A percentile compares a stretch with the other conserved stretches of the same genome.
Evolutionary conservation across 2,329 filamentous ascomycete genomes (phyloP).

Genomic region (Alternaria longipes): DNA sequence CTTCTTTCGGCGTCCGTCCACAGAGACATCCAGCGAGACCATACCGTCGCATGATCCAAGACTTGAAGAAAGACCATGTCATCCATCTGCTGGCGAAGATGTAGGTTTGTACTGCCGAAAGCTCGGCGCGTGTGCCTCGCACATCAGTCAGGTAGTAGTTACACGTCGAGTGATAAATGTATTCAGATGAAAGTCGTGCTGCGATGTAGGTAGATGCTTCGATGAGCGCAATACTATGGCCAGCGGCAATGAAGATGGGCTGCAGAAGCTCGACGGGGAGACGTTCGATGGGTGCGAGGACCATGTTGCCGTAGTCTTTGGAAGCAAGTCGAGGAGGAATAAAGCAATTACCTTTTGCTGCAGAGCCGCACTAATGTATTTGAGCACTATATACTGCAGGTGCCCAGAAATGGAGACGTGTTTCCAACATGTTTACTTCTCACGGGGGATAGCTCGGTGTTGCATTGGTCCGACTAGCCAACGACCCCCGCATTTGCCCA

Average conservation of each 20-base stretch:
- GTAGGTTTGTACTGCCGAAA: conserved; percentile 32
- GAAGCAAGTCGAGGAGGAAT: neutral
- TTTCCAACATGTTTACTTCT: neutral
- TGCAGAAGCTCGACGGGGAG: conserved; percentile 63
- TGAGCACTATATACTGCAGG: neutral
- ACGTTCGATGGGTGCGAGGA: conserved; percentile 50
- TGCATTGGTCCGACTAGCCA: conserved; percentile 1
- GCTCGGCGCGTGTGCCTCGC: conserved; percentile 20
- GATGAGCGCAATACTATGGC: conserved; percentile 55
- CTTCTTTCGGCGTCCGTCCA: conserved; percentile 21
- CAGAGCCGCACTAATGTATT: neutral
- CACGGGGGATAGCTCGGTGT: neutral
- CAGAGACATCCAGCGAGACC: conserved; percentile 40
- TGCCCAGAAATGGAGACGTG: neutral
- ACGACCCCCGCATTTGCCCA: conserved; percentile 2
- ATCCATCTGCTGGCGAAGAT: conserved; percentile 46
- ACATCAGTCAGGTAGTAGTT: conserved; percentile 31
- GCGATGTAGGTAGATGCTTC: conserved; percentile 53
- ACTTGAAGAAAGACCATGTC: conserved; percentile 47
- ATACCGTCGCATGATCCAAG: conserved; percentile 30
- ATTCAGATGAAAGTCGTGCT: conserved; percentile 36
- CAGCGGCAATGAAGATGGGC: conserved; percentile 60
- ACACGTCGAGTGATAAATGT: conserved; percentile 37
- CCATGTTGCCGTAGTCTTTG: conserved; percentile 15
- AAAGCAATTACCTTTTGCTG: neutral